These are phyloP conservation scores for Xylaria sp. DNA, from an alignment of 2,329 filamentous ascomycete species.

Conservation along the genomic window DNA sequence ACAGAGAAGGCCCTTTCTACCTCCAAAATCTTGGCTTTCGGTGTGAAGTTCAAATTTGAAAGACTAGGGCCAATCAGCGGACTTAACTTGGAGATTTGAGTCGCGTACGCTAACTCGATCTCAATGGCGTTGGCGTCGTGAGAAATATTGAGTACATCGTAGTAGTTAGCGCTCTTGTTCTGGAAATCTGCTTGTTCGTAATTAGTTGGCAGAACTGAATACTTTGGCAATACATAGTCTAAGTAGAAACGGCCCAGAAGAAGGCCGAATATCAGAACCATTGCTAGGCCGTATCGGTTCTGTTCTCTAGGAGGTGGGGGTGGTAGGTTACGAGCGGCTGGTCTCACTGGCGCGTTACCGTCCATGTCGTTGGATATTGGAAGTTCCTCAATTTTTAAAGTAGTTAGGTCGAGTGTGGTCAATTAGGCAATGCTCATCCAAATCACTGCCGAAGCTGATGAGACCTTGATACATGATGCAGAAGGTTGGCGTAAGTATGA, in stretches of 20 bases:
- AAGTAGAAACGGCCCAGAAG: constrained; percentile 5
- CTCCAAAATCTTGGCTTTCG: background rate
- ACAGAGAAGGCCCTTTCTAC: background rate
- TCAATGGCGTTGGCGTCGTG: background rate
- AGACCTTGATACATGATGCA: background rate
- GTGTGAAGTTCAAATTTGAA: background rate
- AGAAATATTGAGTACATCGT: constrained; percentile 10
- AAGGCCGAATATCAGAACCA: background rate
- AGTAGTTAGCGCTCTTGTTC: constrained; percentile 15
- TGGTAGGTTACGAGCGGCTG: background rate
- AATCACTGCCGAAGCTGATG: background rate
- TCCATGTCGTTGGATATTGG: background rate
- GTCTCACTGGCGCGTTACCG: background rate
- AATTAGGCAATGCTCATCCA: background rate
- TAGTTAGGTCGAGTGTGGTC: background rate
- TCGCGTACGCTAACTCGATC: background rate
- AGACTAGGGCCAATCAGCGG: no score
- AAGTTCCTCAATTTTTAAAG: background rate
- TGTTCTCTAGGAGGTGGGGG: background rate
- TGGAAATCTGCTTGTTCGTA: constrained; percentile 1
- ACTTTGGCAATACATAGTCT: background rate
- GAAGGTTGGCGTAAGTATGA: background rate
- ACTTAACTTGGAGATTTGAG: background rate
- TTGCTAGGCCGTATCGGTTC: background rate
- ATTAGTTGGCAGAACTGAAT: background rate